Evolutionary conservation across 345 rosid genomes (phyloP).

Genomic region (Murraya paniculata): DNA sequence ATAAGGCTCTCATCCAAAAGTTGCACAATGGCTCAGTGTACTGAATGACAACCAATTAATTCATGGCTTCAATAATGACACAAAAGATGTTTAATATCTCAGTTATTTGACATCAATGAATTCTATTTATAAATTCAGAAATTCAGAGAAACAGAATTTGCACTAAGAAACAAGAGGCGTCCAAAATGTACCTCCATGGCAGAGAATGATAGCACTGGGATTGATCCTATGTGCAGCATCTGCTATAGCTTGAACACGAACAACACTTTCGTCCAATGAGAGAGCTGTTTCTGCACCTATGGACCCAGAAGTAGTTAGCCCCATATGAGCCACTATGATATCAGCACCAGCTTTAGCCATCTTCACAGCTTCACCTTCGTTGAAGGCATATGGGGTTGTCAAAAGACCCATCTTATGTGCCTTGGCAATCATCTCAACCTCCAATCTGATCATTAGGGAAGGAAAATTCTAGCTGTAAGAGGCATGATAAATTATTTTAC

Average conservation of each 20-base stretch:
- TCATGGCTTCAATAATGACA: neutral
- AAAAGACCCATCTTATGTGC: conserved; percentile 86
- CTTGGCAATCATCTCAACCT: conserved; percentile 81
- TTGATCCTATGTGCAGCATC: conserved; percentile 71
- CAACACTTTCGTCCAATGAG: conserved; percentile 73
- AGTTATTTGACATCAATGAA: neutral
- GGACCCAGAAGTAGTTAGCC: conserved; percentile 82
- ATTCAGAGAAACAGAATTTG: neutral
- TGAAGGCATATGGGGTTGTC: conserved; percentile 92
- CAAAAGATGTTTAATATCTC: neutral
- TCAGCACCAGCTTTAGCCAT: conserved; percentile 97
- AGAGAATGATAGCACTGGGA: conserved; percentile 59
- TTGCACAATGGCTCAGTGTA: neutral
- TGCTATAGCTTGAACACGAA: conserved; percentile 78
- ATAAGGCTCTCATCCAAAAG: neutral
- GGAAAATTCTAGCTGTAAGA: neutral
- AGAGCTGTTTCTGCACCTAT: conserved; percentile 89
- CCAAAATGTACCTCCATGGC: conserved; percentile 75
- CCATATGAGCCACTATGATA: conserved; percentile 96
- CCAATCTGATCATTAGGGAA: conserved; percentile 48
- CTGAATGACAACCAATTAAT: neutral
- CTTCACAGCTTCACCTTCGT: conserved; percentile 61
- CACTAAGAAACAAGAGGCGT: neutral
- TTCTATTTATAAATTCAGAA: neutral
- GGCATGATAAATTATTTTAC: neutral